Evolutionary conservation across 2,329 filamentous ascomycete species (phyloP).

Genomic region (Diaporthe capsici): DNA sequence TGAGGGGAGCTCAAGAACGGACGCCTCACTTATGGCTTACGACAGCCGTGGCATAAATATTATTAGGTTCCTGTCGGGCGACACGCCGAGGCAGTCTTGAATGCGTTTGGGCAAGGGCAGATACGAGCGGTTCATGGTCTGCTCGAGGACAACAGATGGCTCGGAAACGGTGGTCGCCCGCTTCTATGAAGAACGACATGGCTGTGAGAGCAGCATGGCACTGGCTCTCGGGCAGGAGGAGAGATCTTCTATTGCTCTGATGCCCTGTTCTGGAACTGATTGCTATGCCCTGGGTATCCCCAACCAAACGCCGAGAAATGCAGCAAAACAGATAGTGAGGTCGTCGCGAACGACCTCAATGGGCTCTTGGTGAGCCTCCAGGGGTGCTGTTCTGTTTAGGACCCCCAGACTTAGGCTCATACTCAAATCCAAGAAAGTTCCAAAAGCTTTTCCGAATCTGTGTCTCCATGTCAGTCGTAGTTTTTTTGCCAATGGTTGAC

Average conservation of each 20-base stretch:
- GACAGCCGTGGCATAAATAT: neutral
- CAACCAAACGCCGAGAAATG: conserved; percentile 40
- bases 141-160: neutral
- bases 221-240: neutral
- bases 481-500: conserved; percentile 23
- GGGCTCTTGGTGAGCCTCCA: neutral
- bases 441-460: conserved; percentile 47
- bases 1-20: neutral
- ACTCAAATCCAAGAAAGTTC: conserved; percentile 41
- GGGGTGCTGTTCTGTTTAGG: conserved; percentile 12
- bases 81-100: neutral
- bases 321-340: neutral
- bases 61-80: neutral
- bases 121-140: neutral
- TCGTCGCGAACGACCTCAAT: neutral
- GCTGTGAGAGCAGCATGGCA: neutral
- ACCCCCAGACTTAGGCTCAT: conserved; percentile 17
- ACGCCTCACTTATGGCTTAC: neutral
- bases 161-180: neutral
- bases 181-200: too few relatives aligned
- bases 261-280: conserved; percentile 7
- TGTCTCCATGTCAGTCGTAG: conserved; percentile 35
- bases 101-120: neutral
- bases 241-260: conserved; percentile 25
- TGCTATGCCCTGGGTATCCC: conserved; percentile 38